A percentile compares a stretch with the other conserved stretches of the same genome.
These are phyloP conservation scores for Cucurbita moschata DNA, from an alignment of 306 rosid species.

Conservation along the genomic window DNA sequence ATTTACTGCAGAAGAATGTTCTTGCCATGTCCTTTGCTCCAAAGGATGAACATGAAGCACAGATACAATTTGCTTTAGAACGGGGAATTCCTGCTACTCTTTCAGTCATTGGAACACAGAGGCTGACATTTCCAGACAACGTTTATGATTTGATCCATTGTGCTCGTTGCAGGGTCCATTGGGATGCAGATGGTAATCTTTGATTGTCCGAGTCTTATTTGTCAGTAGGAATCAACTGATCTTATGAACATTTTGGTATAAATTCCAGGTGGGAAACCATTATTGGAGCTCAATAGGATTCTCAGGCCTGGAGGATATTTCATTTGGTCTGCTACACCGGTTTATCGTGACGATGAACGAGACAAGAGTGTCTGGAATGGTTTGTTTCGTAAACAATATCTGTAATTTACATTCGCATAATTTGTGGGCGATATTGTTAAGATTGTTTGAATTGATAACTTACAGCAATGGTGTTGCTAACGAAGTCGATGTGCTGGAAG, in stretches of 20 bases:
- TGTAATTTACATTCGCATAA: not conserved
- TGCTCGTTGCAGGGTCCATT: slow-evolving; percentile 94
- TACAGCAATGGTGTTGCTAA: slow-evolving; percentile 65
- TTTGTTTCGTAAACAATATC: slow-evolving; percentile 23
- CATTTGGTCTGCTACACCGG: slow-evolving; percentile 96
- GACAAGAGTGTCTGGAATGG: slow-evolving; percentile 70
- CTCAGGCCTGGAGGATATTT: slow-evolving; percentile 90
- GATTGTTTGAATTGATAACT: not conserved
- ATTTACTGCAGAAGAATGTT: slow-evolving; percentile 62
- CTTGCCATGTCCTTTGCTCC: slow-evolving; percentile 96
- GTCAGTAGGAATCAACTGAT: not conserved
- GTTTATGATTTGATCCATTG: slow-evolving; percentile 87
- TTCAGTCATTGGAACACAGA: slow-evolving; percentile 87
- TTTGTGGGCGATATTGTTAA: not conserved
- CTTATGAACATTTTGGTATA: slow-evolving; percentile 8
- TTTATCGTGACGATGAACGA: slow-evolving; percentile 56
- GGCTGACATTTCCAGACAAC: slow-evolving; percentile 55
- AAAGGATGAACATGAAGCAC: slow-evolving; percentile 98
- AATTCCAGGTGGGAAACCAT: slow-evolving; percentile 66
- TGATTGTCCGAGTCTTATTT: not conserved
- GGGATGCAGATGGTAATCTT: slow-evolving; percentile 85
- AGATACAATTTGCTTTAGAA: slow-evolving; percentile 96
- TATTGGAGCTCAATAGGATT: slow-evolving; percentile 82
- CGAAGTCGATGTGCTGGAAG: slow-evolving; percentile 78
- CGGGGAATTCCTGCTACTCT: slow-evolving; percentile 96